Evolutionary conservation across 331 rosid genomes (phyloP), one percentile per base, ranked within the genome.

Genomic region (Malus hybrid): DNA sequence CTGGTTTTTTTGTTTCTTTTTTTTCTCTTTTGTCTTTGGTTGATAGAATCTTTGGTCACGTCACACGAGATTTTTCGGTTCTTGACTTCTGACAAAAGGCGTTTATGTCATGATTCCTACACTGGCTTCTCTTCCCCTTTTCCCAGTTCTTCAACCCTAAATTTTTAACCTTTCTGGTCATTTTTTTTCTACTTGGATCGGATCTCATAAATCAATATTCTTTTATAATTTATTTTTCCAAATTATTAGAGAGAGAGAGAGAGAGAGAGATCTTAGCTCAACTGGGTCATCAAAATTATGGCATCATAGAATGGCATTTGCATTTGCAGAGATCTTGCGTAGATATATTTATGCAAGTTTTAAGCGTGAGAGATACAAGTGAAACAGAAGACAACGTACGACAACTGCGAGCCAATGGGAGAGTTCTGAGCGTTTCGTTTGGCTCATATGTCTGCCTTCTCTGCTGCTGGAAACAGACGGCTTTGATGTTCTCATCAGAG

Each of bases 1-100:
- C 72, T 77, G 86, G 76, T 12, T 10, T 22, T 10, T 59, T 22
- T 10, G 5, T 2, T 16, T 52, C 10, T 16, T 75, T 39, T 71
- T 84, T 77, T 69, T 10, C 46, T 39, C 46, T 2, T 63, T 74
- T 10, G 84, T 74, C 86, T 80, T 80, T 64, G 77, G 78, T 77
- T 74, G 67, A 72, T 33, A 83, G 90, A 92, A 94, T 94, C 97
- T 94, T 88, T 87, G 88, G 90, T 90, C 95, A 86, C 93, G 92
- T 90, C 98, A 91, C 83, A 72, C 90, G 82, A 69, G 89, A 87
- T 90, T 86, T 90, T 89, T 87, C 87, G 77, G 89, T 89, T 86
- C 91, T 81, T 81, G 84, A 84, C 73, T 66, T 85, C 93, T 91
- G 91, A 87, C 95, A 91, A 86, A 89, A 78, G 88, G 80, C 3